phyloP scores from a whole-genome alignment of 441 rosid genomes.

The Cnidoscolus chayamansa region DNA sequence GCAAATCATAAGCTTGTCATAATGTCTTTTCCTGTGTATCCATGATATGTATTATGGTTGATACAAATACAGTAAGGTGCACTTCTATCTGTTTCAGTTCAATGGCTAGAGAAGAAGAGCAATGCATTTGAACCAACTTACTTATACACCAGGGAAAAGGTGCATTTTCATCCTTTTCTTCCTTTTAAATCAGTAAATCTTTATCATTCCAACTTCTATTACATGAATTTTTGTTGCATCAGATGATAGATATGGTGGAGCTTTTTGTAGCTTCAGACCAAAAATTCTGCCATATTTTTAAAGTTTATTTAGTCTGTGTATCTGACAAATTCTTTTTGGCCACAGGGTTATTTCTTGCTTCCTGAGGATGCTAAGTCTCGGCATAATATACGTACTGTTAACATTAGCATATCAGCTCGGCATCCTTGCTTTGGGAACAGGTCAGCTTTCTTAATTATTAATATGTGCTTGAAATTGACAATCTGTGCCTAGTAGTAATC shows the following conservation, averaged over 20 bases:
- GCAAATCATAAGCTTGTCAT: not conserved
- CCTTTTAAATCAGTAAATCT: not conserved
- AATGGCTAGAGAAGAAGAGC: slow-evolving; percentile 76
- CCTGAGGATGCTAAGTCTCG: slow-evolving; percentile 79
- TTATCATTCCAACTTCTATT: not conserved
- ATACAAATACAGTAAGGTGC: slow-evolving; percentile 5
- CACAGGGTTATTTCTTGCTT: slow-evolving; percentile 87
- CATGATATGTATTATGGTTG: not conserved
- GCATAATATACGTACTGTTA: slow-evolving; percentile 74
- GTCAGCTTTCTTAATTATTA: slow-evolving; percentile 33
- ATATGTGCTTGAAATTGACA: slow-evolving; percentile 10
- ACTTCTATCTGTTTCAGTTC: slow-evolving; percentile 46
- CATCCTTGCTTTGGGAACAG: slow-evolving; percentile 99
- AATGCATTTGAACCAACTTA: slow-evolving; percentile 87
- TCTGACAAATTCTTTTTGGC: slow-evolving; percentile 12
- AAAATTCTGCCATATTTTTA: not conserved
- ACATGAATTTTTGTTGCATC: slow-evolving; percentile 15
- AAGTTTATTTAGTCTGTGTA: not conserved
- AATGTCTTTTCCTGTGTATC: not conserved
- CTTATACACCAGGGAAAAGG: slow-evolving; percentile 93
- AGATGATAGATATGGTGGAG: not conserved
- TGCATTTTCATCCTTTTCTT: slow-evolving; percentile 18
- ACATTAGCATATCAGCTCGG: slow-evolving; percentile 84
- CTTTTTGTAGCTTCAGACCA: not conserved
- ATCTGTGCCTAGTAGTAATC: not conserved